These are phyloP conservation scores for Agrocybe chaxingu DNA, from an alignment of 768 basidiomycete species.

Conservation along the genomic window DNA sequence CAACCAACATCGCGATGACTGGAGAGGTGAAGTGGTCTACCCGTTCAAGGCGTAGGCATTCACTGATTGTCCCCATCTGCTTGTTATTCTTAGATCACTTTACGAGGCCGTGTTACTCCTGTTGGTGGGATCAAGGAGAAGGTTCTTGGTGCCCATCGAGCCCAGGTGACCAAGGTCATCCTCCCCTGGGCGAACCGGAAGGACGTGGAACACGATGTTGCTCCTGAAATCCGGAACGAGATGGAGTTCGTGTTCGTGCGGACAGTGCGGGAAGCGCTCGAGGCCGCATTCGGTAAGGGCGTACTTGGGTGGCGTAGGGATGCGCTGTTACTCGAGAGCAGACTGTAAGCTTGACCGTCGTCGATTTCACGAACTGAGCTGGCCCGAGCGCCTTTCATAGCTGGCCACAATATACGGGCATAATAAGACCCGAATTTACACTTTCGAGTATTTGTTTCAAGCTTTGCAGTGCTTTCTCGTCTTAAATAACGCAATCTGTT, in stretches of 20 bases:
- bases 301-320: conserved; percentile 60
- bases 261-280: conserved; percentile 75
- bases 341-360: conserved; percentile 18
- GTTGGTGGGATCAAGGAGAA: conserved; percentile 84
- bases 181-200: conserved; percentile 83
- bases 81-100: conserved; percentile 46
- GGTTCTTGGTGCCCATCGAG: conserved; percentile 86
- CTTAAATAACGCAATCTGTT: too few relatives aligned
- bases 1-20: conserved; percentile 80
- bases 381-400: too few relatives aligned
- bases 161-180: conserved; percentile 73
- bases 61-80: too few relatives aligned
- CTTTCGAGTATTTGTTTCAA: too few relatives aligned
- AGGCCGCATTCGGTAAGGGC: conserved; percentile 78
- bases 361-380: neutral
- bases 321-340: conserved; percentile 30
- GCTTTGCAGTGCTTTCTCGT: too few relatives aligned
- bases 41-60: too few relatives aligned
- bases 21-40: conserved; percentile 56
- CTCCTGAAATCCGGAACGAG: conserved; percentile 63
- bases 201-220: conserved; percentile 85
- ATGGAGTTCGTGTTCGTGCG: conserved; percentile 83
- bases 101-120: conserved; percentile 67
- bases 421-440: too few relatives aligned
- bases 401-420: too few relatives aligned